These are phyloP conservation scores for Phaffia australis DNA, from an alignment of 768 basidiomycete species.

Conservation along the genomic window DNA sequence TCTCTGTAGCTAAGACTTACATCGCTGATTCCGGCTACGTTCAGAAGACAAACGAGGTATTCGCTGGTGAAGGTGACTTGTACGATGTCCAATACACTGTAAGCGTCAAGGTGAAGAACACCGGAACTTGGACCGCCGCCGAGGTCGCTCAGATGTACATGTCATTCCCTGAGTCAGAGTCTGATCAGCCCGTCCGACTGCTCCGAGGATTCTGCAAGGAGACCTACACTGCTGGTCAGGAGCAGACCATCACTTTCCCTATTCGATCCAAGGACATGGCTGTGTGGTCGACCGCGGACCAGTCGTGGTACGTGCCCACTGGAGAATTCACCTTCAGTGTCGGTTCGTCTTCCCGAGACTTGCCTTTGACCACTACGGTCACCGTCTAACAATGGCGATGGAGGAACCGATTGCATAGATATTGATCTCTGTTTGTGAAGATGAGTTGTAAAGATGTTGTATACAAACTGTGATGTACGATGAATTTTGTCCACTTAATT, in stretches of 20 bases:
- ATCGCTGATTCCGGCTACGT: constrained; percentile 30
- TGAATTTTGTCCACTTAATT: too few relatives aligned
- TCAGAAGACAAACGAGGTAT: constrained; percentile 37
- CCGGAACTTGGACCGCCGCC: constrained; percentile 34
- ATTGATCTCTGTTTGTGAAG: too few relatives aligned
- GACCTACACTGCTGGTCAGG: constrained; percentile 6
- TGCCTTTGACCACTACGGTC: constrained; percentile 11
- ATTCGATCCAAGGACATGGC: constrained; percentile 20
- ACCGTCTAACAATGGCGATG: neutral
- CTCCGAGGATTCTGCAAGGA: constrained; percentile 23
- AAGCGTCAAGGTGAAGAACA: constrained; percentile 37
- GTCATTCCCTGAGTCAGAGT: constrained; percentile 16
- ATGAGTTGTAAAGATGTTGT: too few relatives aligned
- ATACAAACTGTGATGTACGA: too few relatives aligned
- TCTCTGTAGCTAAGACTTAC: constrained; percentile 29
- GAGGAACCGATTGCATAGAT: too few relatives aligned
- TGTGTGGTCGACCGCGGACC: constrained; percentile 10
- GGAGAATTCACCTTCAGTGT: constrained; percentile 13
- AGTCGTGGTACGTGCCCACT: constrained; percentile 11
- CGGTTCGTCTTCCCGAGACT: constrained; percentile 10
- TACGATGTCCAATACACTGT: constrained; percentile 36
- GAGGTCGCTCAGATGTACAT: constrained; percentile 38
- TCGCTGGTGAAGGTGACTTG: constrained; percentile 31
- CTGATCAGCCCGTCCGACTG: constrained; percentile 11
- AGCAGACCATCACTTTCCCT: constrained; percentile 17